These are phyloP conservation scores for Lablab purpureus DNA, from an alignment of 306 rosid genomes.

Conservation along the genomic window DNA sequence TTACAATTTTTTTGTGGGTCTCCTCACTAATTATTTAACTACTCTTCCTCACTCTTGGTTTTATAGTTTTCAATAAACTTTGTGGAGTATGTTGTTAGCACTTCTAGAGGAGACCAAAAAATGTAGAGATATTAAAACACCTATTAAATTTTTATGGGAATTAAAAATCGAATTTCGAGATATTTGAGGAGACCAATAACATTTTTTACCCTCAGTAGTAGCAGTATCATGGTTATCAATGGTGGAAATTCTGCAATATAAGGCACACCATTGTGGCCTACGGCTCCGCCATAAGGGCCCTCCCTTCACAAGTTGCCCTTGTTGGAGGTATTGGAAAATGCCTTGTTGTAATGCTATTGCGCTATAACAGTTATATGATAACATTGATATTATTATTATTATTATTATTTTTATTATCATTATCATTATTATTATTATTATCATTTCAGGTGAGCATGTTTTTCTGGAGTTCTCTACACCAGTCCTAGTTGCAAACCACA, in stretches of 20 bases:
- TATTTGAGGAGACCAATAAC: background rate
- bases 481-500: conserved; percentile 76
- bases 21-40: background rate
- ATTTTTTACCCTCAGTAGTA: background rate
- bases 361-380: background rate
- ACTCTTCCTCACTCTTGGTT: background rate
- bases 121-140: background rate
- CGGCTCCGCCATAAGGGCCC: background rate
- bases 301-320: background rate
- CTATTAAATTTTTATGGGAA: background rate
- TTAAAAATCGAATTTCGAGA: background rate
- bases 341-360: background rate
- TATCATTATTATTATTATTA: background rate
- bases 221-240: background rate
- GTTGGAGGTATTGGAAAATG: too few relatives aligned
- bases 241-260: background rate
- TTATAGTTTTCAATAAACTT: background rate
- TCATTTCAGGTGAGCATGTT: conserved; percentile 74
- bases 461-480: conserved; percentile 75
- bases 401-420: background rate
- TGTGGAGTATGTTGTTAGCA: background rate
- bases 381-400: background rate
- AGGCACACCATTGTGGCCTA: background rate
- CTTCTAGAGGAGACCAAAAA: background rate
- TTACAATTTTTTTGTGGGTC: background rate